phyloP scores from a whole-genome alignment of 1,139 yeast genomes.

The Pichia norvegensis region DNA sequence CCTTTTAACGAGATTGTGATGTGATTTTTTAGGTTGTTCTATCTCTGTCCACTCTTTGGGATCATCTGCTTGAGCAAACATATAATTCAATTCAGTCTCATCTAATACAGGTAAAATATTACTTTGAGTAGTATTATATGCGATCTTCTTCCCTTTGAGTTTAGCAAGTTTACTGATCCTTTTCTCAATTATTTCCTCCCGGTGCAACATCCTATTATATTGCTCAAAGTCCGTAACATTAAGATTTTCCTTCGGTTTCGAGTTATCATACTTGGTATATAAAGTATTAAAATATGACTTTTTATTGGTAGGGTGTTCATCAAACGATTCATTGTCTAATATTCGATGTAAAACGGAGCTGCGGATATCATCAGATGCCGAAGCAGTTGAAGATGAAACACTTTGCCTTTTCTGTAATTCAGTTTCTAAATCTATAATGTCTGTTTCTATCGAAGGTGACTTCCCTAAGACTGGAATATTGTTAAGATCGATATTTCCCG shows the following conservation, averaged over 20 bases:
- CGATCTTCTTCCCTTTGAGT: slow-evolving; percentile 6
- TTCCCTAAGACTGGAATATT: neutral
- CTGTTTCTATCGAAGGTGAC: neutral
- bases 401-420: neutral
- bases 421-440: neutral
- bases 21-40: neutral
- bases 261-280: slow-evolving; percentile 18
- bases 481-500: neutral
- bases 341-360: slow-evolving; percentile 18
- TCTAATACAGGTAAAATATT: slow-evolving; percentile 16
- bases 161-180: slow-evolving; percentile 29
- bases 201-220: slow-evolving; percentile 30
- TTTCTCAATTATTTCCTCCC: slow-evolving; percentile 29
- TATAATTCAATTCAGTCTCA: slow-evolving; percentile 19
- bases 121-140: neutral
- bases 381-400: neutral
- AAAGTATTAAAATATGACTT: slow-evolving; percentile 24
- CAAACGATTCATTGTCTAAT: slow-evolving; percentile 15
- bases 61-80: slow-evolving; percentile 14
- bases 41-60: slow-evolving; percentile 13
- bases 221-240: slow-evolving; percentile 32
- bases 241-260: neutral
- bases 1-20: neutral
- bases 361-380: slow-evolving; percentile 8
- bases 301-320: slow-evolving; percentile 17